phyloP scores from a whole-genome alignment of 2,329 filamentous ascomycete genomes.

The Ophiostoma piceae region DNA sequence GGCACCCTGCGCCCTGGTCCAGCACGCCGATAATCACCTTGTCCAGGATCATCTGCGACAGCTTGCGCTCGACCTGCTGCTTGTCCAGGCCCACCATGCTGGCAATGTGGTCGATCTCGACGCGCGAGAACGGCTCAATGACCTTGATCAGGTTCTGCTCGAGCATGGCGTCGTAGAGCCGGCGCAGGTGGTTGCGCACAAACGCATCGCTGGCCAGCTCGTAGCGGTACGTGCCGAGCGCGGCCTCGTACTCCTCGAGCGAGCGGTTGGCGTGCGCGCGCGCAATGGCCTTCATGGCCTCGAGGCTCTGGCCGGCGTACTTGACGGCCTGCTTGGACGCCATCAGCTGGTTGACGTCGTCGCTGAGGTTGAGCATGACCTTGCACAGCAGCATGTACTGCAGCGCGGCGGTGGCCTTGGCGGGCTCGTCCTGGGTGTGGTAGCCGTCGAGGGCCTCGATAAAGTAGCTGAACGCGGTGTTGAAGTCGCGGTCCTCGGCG shows the following conservation, averaged over 20 bases:
- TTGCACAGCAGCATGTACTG: conserved; percentile 99
- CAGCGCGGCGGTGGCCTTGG: conserved; percentile 89
- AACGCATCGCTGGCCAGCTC: conserved; percentile 93
- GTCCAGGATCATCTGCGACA: conserved; percentile 99
- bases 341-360: conserved; percentile 94
- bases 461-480: conserved; percentile 97
- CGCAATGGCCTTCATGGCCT: conserved; percentile 98
- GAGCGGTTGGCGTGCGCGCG: conserved; percentile 92
- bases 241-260: conserved; percentile 93
- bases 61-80: conserved; percentile 93
- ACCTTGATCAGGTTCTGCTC: conserved; percentile 99
- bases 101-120: conserved; percentile 94
- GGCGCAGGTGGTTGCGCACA: conserved; percentile 92
- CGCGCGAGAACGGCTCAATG: conserved; percentile 95
- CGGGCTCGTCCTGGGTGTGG: conserved; percentile 80
- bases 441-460: conserved; percentile 98
- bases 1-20: conserved; percentile 93
- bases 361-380: conserved; percentile 95
- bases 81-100: conserved; percentile 97
- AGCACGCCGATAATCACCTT: conserved; percentile 97
- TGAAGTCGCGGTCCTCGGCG: conserved; percentile 98
- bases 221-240: conserved; percentile 82
- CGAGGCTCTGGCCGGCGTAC: conserved; percentile 90
- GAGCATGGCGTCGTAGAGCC: conserved; percentile 95
- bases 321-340: conserved; percentile 93